Percentiles rank a stretch among this genome's conserved stretches.
Conservation (phyloP, 2,329 filamentous ascomycete species). For the Fusarium irregulare region DNA sequence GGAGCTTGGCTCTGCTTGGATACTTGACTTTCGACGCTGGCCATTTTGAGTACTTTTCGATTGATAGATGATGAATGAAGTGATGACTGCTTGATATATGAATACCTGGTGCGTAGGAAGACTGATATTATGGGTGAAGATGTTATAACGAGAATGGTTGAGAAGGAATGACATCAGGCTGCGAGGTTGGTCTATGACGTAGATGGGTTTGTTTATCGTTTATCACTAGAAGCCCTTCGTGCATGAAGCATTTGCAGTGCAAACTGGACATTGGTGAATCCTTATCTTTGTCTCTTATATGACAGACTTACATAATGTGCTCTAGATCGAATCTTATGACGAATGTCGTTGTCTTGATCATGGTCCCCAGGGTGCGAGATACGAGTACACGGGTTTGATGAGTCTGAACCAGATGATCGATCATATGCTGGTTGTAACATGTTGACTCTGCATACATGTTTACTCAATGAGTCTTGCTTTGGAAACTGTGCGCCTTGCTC, state of each 20-base stretch:
- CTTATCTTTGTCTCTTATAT: slow-evolving; percentile 16
- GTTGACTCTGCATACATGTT: not conserved
- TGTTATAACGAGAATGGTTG: not conserved
- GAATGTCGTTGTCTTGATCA: not conserved
- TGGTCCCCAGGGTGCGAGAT: too few relatives aligned
- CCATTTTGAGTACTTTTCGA: slow-evolving; percentile 6
- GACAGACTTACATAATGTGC: slow-evolving; percentile 5
- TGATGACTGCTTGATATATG: not conserved
- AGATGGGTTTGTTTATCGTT: slow-evolving; percentile 8
- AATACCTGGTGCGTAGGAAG: not conserved
- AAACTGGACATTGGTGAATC: not conserved
- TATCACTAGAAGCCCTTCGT: not conserved
- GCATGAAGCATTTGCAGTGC: slow-evolving; percentile 16
- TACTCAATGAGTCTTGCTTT: not conserved
- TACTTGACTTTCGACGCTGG: slow-evolving; percentile 18
- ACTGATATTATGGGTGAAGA: not conserved
- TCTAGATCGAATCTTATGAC: not conserved
- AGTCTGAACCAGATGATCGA: not conserved
- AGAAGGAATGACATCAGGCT: slow-evolving; percentile 28
- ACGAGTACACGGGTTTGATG: not conserved
- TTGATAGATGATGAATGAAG: not conserved
- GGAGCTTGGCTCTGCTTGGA: slow-evolving; percentile 14
- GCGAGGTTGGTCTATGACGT: slow-evolving; percentile 28
- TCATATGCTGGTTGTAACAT: not conserved
- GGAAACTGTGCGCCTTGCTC: not conserved